These are phyloP conservation scores for Xeromyces bisporus DNA, from an alignment of 495 filamentous ascomycete genomes.

Conservation along the genomic window DNA sequence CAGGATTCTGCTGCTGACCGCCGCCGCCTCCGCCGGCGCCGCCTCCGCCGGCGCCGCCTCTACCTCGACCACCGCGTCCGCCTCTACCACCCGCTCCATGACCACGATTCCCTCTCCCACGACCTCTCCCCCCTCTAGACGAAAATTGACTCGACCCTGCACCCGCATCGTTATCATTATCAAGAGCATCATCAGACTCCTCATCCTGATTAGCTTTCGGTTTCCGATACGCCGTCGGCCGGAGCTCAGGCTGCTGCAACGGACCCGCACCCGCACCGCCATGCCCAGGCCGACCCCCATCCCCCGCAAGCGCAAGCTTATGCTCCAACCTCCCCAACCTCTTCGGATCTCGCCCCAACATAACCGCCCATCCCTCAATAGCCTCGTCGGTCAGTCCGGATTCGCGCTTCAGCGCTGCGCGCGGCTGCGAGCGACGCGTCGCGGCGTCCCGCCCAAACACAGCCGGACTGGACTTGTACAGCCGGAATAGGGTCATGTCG, in stretches of 20 bases:
- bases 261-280: conserved; percentile 5
- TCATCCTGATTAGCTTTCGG: conserved; percentile 17
- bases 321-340: conserved; percentile 47
- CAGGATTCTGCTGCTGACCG: conserved; percentile 39
- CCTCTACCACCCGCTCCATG: conserved; percentile 28
- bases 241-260: conserved; percentile 38
- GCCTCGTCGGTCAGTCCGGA: conserved; percentile 87
- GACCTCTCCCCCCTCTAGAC: conserved; percentile 20
- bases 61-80: conserved; percentile 32
- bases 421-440: conserved; percentile 43
- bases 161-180: conserved; percentile 9
- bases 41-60: conserved; percentile 28
- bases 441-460: conserved; percentile 52
- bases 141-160: conserved; percentile 7
- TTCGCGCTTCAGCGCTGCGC: conserved; percentile 49
- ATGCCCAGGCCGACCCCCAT: conserved; percentile 11
- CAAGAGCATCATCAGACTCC: conserved; percentile 19
- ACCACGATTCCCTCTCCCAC: conserved; percentile 13
- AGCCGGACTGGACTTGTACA: conserved; percentile 42
- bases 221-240: conserved; percentile 39
- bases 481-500: conserved; percentile 42
- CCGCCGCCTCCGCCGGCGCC: conserved; percentile 32
- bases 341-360: conserved; percentile 57
- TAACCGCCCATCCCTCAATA: conserved; percentile 85
- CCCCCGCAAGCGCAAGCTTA: conserved; percentile 42